These are phyloP conservation scores for Sarocladium kiliense DNA, from an alignment of 2,329 filamentous ascomycete genomes.

Conservation along the genomic window DNA sequence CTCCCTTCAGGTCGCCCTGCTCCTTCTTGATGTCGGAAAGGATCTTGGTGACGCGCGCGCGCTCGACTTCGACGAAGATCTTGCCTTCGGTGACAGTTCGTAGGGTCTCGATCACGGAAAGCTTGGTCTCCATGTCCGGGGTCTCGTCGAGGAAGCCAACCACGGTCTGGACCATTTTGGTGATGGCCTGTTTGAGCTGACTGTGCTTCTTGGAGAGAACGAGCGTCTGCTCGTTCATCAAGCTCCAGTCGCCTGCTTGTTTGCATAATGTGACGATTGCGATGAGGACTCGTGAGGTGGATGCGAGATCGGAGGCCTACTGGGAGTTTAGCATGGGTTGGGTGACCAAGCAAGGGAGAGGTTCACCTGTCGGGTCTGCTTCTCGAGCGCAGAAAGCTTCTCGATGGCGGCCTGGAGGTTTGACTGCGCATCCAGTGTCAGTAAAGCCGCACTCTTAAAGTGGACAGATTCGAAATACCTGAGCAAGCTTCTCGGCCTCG, in stretches of 20 bases:
- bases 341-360: conserved; percentile 12
- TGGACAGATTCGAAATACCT: conserved; percentile 45
- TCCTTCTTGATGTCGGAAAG: conserved; percentile 96
- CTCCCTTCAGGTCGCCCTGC: conserved; percentile 85
- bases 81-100: conserved; percentile 98
- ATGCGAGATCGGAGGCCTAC: conserved; percentile 90
- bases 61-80: conserved; percentile 99
- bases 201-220: conserved; percentile 99
- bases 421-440: conserved; percentile 37
- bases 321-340: conserved; percentile 14
- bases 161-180: conserved; percentile 96
- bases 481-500: conserved; percentile 83
- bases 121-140: conserved; percentile 79
- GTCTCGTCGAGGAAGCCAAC: conserved; percentile 88
- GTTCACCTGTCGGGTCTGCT: conserved; percentile 89
- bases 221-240: conserved; percentile 94
- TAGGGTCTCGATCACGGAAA: conserved; percentile 90
- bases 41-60: conserved; percentile 89
- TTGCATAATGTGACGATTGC: conserved; percentile 93
- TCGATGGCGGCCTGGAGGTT: conserved; percentile 86
- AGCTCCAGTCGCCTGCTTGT: conserved; percentile 83
- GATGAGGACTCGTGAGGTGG: conserved; percentile 83
- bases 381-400: conserved; percentile 87
- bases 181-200: conserved; percentile 97
- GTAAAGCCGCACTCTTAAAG: neutral